A percentile compares a stretch with the other conserved stretches of the same genome.
These are phyloP conservation scores for Debaryomyces psychrophilus DNA, from an alignment of 1,139 yeast genomes.

Conservation along the genomic window DNA sequence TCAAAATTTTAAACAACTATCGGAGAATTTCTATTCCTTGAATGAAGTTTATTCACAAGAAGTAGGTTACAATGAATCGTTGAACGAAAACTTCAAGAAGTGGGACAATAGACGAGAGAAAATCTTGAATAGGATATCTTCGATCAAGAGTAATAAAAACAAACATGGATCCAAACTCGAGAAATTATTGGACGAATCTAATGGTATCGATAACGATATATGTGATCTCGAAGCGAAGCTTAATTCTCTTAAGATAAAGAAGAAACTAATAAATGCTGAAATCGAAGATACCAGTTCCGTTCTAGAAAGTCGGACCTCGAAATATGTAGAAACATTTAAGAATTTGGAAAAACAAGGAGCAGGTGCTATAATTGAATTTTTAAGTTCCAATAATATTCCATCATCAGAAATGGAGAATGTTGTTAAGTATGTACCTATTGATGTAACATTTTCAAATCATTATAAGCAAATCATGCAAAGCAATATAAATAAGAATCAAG, in stretches of 20 bases:
- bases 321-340: slow-evolving; percentile 44
- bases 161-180: slow-evolving; percentile 50
- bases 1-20: slow-evolving; percentile 36
- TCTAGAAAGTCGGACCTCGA: slow-evolving; percentile 53
- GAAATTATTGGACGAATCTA: slow-evolving; percentile 37
- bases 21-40: slow-evolving; percentile 49
- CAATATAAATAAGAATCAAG: not conserved
- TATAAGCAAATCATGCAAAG: slow-evolving; percentile 13
- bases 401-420: slow-evolving; percentile 23
- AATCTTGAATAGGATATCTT: slow-evolving; percentile 39
- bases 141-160: slow-evolving; percentile 45
- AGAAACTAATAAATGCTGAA: slow-evolving; percentile 41
- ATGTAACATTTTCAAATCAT: slow-evolving; percentile 32
- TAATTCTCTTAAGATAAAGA: slow-evolving; percentile 38
- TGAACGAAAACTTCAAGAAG: slow-evolving; percentile 38
- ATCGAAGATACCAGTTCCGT: slow-evolving; percentile 56
- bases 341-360: slow-evolving; percentile 45
- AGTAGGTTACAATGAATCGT: slow-evolving; percentile 27
- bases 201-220: slow-evolving; percentile 46
- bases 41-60: slow-evolving; percentile 53
- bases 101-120: slow-evolving; percentile 49
- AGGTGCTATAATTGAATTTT: slow-evolving; percentile 31
- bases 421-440: slow-evolving; percentile 30
- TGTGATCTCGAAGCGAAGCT: slow-evolving; percentile 42
- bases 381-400: slow-evolving; percentile 29